Evolutionary conservation across 164 flowering plant species (phyloP), one percentile per base, ranked within the genome.

Genomic region (Stephania cephalantha): DNA sequence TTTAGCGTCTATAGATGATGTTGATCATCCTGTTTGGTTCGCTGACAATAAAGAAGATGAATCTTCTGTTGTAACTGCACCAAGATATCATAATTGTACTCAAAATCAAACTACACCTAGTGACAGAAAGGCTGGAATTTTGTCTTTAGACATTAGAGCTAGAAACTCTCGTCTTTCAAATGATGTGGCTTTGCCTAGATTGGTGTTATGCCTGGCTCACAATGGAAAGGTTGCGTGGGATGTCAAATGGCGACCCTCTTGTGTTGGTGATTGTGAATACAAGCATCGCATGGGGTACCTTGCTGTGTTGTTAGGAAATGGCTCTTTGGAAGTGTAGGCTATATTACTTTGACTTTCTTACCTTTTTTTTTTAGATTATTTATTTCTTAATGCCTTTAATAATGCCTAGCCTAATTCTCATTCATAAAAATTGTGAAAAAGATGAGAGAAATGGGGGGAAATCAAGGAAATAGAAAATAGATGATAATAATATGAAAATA

Each of bases 191-290:
- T 80, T 87, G 73, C 98, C 99, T 68, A 87, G 94, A 76, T 61
- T 89, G 72, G 86, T 90, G 35, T 75, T 92, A 18, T 90, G 95
- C 83, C 82, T 96, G 71, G 97, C 92, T 73, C 99, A 96, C 84
- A 90, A 92, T 87, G 99, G 98, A 70, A 92, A 89, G 85, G 97
- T 92, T 80, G 96, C 94, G 35, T 92, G 97, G 99, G 99, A 94
- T 86, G 87, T 90, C 75, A 96, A 94, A 86, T 94, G 99, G 99
- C 79, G 82, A 76, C 99, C 98, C 68, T 46, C 22, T 53, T 72
- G 44, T 75, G 71, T 46, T 67, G 12, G 73, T 79, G 84, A 79
- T 73, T 70, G 82, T 55, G 80, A 79, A 66, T 74, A 81, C 84
- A 85, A 73, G 79, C 82, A 83, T 71, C 79, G 82, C 76, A 86